Evolutionary conservation across 148 eudicot species (phyloP).

Genomic region (Chenopodium album): DNA sequence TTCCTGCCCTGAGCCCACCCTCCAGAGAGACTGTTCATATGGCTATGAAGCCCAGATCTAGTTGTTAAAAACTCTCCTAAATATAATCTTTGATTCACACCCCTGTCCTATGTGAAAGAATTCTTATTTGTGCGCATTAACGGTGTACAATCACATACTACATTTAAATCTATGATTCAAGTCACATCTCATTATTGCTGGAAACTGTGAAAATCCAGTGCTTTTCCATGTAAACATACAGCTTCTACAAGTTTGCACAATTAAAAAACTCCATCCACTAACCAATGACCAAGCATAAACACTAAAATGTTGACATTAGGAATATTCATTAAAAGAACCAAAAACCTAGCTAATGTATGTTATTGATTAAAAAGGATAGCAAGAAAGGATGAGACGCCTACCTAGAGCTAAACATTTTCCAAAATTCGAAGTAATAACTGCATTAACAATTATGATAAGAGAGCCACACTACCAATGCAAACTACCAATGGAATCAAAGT

Average conservation of each 20-base stretch:
- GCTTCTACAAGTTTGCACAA: background rate
- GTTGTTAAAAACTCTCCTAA: background rate
- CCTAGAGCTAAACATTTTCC: no score
- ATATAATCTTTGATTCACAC: background rate
- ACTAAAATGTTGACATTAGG: background rate
- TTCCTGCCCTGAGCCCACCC: background rate
- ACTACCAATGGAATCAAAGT: background rate
- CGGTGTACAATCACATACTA: background rate
- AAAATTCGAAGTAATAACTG: background rate
- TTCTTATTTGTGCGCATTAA: background rate
- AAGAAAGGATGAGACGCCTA: no score
- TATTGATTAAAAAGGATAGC: background rate
- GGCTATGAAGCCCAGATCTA: background rate
- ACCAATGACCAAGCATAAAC: background rate
- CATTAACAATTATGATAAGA: background rate
- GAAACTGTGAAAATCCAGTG: background rate
- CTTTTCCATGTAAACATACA: background rate
- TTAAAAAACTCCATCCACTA: background rate
- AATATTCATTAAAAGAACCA: background rate
- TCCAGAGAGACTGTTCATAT: background rate
- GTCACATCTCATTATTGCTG: background rate
- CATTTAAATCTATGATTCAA: background rate
- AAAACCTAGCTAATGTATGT: background rate
- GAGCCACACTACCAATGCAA: background rate
- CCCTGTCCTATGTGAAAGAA: no score